Base-by-base conservation (phyloP, 805 yeast species). In the Kodamaea neixiangensis region DNA sequence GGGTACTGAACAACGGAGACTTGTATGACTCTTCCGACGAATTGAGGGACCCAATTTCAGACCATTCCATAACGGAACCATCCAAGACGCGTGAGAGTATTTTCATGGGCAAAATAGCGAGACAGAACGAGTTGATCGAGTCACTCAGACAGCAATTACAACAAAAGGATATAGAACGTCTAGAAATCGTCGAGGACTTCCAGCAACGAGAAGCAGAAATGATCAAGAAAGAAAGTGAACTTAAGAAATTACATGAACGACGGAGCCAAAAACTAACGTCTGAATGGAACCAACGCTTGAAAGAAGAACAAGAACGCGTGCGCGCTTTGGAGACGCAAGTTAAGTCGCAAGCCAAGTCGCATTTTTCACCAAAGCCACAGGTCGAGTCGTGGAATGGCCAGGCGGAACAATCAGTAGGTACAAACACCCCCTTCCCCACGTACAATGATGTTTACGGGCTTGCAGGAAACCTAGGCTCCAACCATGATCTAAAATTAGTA, bases 71-170 rank as follows among this genome's bases (percentile, higher is more conserved):
- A n/a, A 22, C 45, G n/a, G 40, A 39, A 19, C 25, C 41, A 15
- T n/a, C 33, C 51, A 35, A 38, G 31, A 17, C 47, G 21, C 29
- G 41, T 6, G 42, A 51, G 25, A 33, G 50, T 14, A 34, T 53
- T 19, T 54, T 54, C 10, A 21, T 54, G 14, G 37, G 31, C 25
- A 57, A 51, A 40, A 37, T 59, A 9, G 53, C 50, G 38, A 52
- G 42, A 7, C 64, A 59, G 42, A 54, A 40, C 19, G 37, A 46
- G 14, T 34, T 37, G 13, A 51, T 57, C 6, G 59, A 53, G 18
- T 48, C 47, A 21, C 52, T 58, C 25, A 39, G 42, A 13, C 38
- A n/a, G 22, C 49, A 45, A 38, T 41, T 49, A 39, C 43, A 41
- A 11, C 11, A 14, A 15, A 46, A 46, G 31, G 46, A 45, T 17